Percentiles rank a stretch among this genome's conserved stretches.
These are phyloP conservation scores for Chaetomiaceae sp. DNA, from an alignment of 2,329 filamentous ascomycete species.

Conservation along the genomic window DNA sequence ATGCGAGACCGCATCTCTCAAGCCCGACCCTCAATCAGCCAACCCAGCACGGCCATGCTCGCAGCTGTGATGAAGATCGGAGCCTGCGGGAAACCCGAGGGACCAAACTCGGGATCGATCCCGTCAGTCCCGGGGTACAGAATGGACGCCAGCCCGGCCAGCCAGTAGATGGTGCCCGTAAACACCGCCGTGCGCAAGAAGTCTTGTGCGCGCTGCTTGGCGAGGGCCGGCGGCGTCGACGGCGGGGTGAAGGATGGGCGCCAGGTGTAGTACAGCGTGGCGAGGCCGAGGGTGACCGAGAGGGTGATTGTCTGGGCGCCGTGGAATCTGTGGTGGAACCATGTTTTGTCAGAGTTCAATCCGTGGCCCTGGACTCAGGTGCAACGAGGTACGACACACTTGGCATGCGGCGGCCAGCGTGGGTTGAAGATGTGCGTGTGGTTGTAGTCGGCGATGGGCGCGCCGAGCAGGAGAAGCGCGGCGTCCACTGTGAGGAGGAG, in stretches of 20 bases:
- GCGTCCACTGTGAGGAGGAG: conserved; percentile 39
- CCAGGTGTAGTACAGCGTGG: conserved; percentile 40
- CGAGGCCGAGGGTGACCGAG: conserved; percentile 36
- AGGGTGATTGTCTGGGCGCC: conserved; percentile 28
- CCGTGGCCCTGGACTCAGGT: background rate
- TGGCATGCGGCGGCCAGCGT: conserved; percentile 43
- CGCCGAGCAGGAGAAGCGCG: conserved; percentile 35
- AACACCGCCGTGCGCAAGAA: conserved; percentile 34
- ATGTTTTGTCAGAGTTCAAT: background rate
- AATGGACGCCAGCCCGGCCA: conserved; percentile 35
- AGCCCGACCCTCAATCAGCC: conserved; percentile 1
- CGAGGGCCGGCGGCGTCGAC: background rate
- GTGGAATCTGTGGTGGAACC: conserved; percentile 9
- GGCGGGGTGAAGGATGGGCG: conserved; percentile 21
- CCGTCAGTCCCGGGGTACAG: conserved; percentile 38
- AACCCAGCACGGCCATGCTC: conserved; percentile 12
- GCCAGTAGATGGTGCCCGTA: conserved; percentile 40
- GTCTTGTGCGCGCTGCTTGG: conserved; percentile 27
- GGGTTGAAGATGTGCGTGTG: conserved; percentile 42
- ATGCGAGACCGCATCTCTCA: background rate
- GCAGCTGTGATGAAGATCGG: conserved; percentile 31
- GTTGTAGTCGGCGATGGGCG: conserved; percentile 38
- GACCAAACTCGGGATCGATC: conserved; percentile 41
- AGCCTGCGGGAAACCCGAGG: conserved; percentile 40
- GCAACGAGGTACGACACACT: conserved; percentile 29